Evolutionary conservation across 371 early-diverging fungal genomes (phyloP).

Genomic region (Syncephalastrum monosporum): DNA sequence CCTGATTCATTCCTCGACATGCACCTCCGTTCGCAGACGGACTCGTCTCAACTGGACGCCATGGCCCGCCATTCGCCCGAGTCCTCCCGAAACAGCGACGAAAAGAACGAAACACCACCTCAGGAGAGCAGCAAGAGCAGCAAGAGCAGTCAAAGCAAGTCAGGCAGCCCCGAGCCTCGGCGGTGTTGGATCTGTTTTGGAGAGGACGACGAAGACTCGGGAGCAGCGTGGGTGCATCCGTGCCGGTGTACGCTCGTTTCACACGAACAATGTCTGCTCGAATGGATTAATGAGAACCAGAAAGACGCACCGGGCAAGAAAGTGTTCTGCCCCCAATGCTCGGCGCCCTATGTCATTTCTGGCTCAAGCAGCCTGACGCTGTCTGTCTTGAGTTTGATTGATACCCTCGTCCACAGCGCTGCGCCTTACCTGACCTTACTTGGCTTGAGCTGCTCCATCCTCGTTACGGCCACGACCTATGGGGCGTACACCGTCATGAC

Average conservation of each 20-base stretch:
- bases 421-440: conserved; percentile 66
- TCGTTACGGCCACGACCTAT: conserved; percentile 64
- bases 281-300: conserved; percentile 77
- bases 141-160: no score
- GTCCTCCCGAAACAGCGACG: no score
- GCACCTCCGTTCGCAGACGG: no score
- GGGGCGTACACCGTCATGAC: conserved; percentile 73
- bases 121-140: no score
- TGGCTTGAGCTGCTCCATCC: conserved; percentile 60
- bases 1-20: no score
- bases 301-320: conserved; percentile 67
- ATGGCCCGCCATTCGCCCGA: no score
- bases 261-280: conserved; percentile 72
- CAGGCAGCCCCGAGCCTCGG: conserved; percentile 10
- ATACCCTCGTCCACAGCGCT: conserved; percentile 56
- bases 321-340: conserved; percentile 78
- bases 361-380: conserved; percentile 53
- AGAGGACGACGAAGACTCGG: conserved; percentile 54
- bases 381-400: conserved; percentile 49
- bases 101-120: no score
- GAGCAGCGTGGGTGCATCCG: conserved; percentile 67
- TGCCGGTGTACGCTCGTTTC: conserved; percentile 72
- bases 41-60: no score
- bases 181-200: conserved; percentile 73
- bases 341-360: conserved; percentile 57